These are phyloP conservation scores for Diplotaxis tenuifolia DNA, from an alignment of 345 rosid genomes.

Conservation along the genomic window DNA sequence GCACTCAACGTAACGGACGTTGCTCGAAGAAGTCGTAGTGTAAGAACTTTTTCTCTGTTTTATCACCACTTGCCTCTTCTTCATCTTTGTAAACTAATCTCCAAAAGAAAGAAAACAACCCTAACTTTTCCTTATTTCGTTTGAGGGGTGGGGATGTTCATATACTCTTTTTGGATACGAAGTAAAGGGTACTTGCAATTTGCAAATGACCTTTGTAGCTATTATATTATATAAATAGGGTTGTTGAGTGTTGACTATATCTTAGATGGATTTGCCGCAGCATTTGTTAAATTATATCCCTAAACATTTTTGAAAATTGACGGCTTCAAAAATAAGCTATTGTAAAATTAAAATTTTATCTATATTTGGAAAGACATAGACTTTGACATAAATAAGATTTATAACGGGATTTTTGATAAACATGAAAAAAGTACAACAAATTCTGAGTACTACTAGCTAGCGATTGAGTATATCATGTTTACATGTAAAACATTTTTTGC, in stretches of 20 bases:
- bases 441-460: neutral
- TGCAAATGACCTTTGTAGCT: slow-evolving; percentile 20
- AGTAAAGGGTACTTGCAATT: slow-evolving; percentile 25
- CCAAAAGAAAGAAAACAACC: neutral
- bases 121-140: slow-evolving; percentile 7
- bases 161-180: slow-evolving; percentile 1
- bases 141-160: slow-evolving; percentile 10
- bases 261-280: slow-evolving; percentile 20
- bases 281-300: slow-evolving; percentile 16
- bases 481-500: neutral
- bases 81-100: slow-evolving; percentile 39
- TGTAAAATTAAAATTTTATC: slow-evolving; percentile 8
- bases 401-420: neutral
- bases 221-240: slow-evolving; percentile 14
- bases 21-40: slow-evolving; percentile 50
- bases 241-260: slow-evolving; percentile 34
- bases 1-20: slow-evolving; percentile 67
- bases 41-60: slow-evolving; percentile 44
- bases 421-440: slow-evolving; percentile 4
- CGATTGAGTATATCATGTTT: neutral
- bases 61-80: slow-evolving; percentile 71
- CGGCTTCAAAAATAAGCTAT: slow-evolving; percentile 4
- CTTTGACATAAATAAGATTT: neutral
- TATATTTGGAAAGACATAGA: slow-evolving; percentile 27
- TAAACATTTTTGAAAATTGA: neutral